Base-by-base conservation (phyloP, 139 green algal species). In the Penium margaritaceum region DNA sequence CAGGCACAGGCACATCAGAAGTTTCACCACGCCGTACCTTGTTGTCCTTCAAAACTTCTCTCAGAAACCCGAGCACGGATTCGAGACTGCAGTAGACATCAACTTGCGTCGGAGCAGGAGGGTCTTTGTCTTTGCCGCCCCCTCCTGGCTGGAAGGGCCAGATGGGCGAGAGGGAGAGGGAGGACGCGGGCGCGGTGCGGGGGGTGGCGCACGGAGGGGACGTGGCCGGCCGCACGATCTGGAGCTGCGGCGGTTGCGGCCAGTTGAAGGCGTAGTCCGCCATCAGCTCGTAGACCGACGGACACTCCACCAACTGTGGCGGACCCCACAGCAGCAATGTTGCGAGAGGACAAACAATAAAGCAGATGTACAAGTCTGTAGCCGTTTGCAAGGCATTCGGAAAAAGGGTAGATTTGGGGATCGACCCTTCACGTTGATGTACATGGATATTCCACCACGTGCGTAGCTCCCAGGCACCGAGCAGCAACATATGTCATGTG, bases 271-370 rank as follows among this genome's bases (percentile, higher is more conserved):
- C 2, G 38, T 75, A 37, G 1, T 70, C 41, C 24, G 70, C 60
- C 60, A 66, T 37, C 29, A 78, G 29, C 61, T 70, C 60, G 62
- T 70, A 71, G 34, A 78, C 29, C 14, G 70, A 76, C 15, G 70
- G 61, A 6, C 62, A 78, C 39, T 74, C 70, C 70, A 78, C 70
- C 37, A 78, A 12, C 60, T 78, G 70, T 19, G 17, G 21, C 24
- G 46, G 19, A 21, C 46, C 19, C 1, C 43, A 3, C 1, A 2
- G 46, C 19, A 12, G 5, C n/a, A 7, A 57, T 1, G 43, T 54
- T 19, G 21, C 19, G 1, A 12, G 0, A n/a, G 0, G 2, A 58
- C 29, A n/a, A 58, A n/a, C 46, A 58, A 58, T 19, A 58, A 58
- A 21, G 46, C 27, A n/a, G 15, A 58, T 19, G 46, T 24, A n/a